Evolutionary conservation across 2,329 filamentous ascomycete species (phyloP), one percentile per base, ranked within the genome.

Genomic region (Trichoderma sp.): DNA sequence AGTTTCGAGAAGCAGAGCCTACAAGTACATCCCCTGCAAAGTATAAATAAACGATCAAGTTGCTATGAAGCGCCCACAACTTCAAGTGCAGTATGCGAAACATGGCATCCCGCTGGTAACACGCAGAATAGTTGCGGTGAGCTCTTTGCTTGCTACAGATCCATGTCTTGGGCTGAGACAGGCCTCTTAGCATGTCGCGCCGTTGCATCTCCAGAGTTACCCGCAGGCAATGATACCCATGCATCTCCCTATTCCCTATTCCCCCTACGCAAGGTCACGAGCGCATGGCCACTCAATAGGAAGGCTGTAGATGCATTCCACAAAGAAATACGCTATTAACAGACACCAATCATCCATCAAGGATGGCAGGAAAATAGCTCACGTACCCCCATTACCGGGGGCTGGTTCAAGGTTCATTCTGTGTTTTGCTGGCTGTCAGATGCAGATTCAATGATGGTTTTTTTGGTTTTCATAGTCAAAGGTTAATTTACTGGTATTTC

Each of bases 201-300:
- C 31, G 55, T 58, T 37, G 31, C n/a, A 24, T 35, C 14, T 59
- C 57, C 57, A 27, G 40, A 35, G 35, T 59, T 40, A 35, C 37
- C 21, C 31, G 21, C 57, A 2, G 27, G 33, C 35, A 3, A 43
- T 35, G 19, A 37, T 35, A 59, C 57, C 57, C 57, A 59, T 59
- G 56, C 57, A 59, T 24, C 14, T 27, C n/a, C 33, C 19, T 35
- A 24, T 19, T 27, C 33, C 33, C 8, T 33, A 33, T 33, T 33
- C 8, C 57, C 56, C 35, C 57, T 40, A 59, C 57, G 35, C 21
- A 24, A n/a, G 33, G 57, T 59, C 57, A 59, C 57, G 57, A 59
- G 57, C 13, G n/a, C 35, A 40, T 58, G 8, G 56, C 35, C n/a
- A 19, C 27, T 40, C 35, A 59, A 59, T 58, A 29, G 24, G n/a